Evolutionary conservation across 2,329 filamentous ascomycete species (phyloP), one percentile per base, ranked within the genome.

Genomic region (Nannizziopsis barbatae): DNA sequence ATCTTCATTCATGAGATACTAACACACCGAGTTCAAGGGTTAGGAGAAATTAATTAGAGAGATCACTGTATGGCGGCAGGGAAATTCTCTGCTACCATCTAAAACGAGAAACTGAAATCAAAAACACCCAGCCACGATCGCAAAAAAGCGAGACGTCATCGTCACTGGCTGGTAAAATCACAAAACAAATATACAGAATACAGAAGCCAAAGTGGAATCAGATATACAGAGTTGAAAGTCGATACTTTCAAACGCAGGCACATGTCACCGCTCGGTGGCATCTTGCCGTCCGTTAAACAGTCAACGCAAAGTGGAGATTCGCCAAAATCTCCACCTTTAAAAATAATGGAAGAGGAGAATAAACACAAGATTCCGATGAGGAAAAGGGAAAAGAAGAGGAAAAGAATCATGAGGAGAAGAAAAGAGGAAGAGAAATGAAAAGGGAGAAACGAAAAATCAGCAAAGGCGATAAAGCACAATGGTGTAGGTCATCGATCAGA

Each of bases 401-500:
- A 56, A 32, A 45, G 57, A 54, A 58, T 49, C 40, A 42, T 55
- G 57, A 47, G 51, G 50, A 57, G 55, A 54, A 55, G 59, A 55
- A 57, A 58, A 50, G 38, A 40, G 36, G 43, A 44, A 40, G 50
- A 50, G 59, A 52, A 51, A 47, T 45, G 54, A 58, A 56, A 57
- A 44, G 50, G 43, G 46, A 43, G 50, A 51, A 48, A 53, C 50
- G 51, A 57, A 58, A 53, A 55, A 50, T 53, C 56, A 49, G 53
- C 47, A 54, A 53, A 54, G 50, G 38, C 53, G 58, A 58, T 63
- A 62, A 60, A 18, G 17, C 20, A 15, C 20, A 42, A 48, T 32
- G 39, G 33, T 39, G 40, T 43, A 42, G 42, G 18, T 41, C 44
- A 50, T 42, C 49, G 44, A 50, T 39, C 45, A 49, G 51, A 55